A percentile compares a stretch with the other conserved stretches of the same genome.
Evolutionary conservation across 1,139 yeast species (phyloP).

Genomic region (Trichomonascaceae sp.): DNA sequence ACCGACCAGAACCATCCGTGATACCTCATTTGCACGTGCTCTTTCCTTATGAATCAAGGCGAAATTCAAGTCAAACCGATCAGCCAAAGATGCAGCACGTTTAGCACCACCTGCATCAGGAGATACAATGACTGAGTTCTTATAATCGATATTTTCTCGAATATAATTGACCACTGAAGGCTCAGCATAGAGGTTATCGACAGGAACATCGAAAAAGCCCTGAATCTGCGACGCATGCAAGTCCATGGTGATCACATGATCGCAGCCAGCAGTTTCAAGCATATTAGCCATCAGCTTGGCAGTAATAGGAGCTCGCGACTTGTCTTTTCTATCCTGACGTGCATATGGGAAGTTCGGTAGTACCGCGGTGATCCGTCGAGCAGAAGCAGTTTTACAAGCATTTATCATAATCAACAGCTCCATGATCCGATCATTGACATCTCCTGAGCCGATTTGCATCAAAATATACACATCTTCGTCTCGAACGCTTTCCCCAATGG

Average conservation of each 20-base stretch:
- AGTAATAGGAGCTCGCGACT: conserved; percentile 93
- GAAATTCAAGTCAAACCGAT: conserved; percentile 83
- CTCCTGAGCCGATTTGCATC: conserved; percentile 85
- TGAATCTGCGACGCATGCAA: conserved; percentile 96
- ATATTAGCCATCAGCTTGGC: conserved; percentile 95
- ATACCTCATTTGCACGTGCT: conserved; percentile 89
- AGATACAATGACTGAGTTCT: conserved; percentile 78
- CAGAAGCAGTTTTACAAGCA: conserved; percentile 94
- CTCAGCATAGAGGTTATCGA: conserved; percentile 92
- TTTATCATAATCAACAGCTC: conserved; percentile 87
- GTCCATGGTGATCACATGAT: conserved; percentile 97
- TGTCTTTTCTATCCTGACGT: conserved; percentile 94
- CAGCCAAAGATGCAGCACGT: conserved; percentile 94
- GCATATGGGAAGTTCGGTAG: conserved; percentile 96
- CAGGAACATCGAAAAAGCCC: conserved; percentile 94
- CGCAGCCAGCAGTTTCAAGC: conserved; percentile 93
- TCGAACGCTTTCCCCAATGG: conserved; percentile 91
- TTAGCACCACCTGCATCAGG: conserved; percentile 99
- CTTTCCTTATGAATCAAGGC: conserved; percentile 97
- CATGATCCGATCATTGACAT: conserved; percentile 79
- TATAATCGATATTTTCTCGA: conserved; percentile 58
- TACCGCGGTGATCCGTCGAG: conserved; percentile 90
- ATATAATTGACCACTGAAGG: conserved; percentile 89
- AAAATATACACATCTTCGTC: conserved; percentile 92
- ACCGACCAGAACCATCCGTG: conserved; percentile 94